A percentile compares a stretch with the other conserved stretches of the same genome.
These are phyloP conservation scores for Ogataea pini DNA, from an alignment of 805 yeast genomes.

Conservation along the genomic window DNA sequence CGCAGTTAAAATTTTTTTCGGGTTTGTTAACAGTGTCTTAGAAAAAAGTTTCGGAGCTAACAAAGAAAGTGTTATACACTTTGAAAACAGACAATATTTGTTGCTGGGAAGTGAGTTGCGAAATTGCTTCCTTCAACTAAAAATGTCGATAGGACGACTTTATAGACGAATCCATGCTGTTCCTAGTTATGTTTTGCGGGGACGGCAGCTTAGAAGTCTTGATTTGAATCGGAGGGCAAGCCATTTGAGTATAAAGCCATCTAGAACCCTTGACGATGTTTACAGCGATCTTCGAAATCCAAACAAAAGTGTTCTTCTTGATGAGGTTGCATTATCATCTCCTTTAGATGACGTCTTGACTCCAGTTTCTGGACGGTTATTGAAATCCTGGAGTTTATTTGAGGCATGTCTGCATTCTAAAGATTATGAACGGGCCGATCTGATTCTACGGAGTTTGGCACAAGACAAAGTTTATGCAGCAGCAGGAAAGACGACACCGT, in stretches of 20 bases:
- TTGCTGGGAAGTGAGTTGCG: too few species aligned
- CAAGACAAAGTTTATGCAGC: constrained; percentile 39
- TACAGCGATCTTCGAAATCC: constrained; percentile 12
- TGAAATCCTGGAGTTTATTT: constrained; percentile 60
- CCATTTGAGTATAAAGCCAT: constrained; percentile 10
- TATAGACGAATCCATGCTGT: constrained; percentile 2
- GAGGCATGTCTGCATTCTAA: constrained; percentile 74
- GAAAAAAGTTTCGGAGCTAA: too few species aligned
- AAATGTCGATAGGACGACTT: constrained; percentile 7
- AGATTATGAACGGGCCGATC: constrained; percentile 68
- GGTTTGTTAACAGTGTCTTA: neutral
- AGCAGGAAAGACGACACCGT: constrained; percentile 30
- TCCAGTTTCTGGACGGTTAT: constrained; percentile 25
- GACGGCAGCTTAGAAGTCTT: neutral
- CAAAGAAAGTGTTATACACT: too few species aligned
- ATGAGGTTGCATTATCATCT: constrained; percentile 21
- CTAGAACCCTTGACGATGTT: constrained; percentile 17
- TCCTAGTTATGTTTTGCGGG: constrained; percentile 1
- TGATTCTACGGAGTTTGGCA: constrained; percentile 62
- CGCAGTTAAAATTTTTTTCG: constrained; percentile 1
- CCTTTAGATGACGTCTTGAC: constrained; percentile 31
- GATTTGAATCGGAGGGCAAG: constrained; percentile 16
- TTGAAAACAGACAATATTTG: too few species aligned
- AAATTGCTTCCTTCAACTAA: neutral
- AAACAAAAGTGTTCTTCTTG: constrained; percentile 2